A percentile compares a stretch with the other conserved stretches of the same genome.
These are phyloP conservation scores for Pleurotus djamor DNA, from an alignment of 768 basidiomycete species.

Conservation along the genomic window DNA sequence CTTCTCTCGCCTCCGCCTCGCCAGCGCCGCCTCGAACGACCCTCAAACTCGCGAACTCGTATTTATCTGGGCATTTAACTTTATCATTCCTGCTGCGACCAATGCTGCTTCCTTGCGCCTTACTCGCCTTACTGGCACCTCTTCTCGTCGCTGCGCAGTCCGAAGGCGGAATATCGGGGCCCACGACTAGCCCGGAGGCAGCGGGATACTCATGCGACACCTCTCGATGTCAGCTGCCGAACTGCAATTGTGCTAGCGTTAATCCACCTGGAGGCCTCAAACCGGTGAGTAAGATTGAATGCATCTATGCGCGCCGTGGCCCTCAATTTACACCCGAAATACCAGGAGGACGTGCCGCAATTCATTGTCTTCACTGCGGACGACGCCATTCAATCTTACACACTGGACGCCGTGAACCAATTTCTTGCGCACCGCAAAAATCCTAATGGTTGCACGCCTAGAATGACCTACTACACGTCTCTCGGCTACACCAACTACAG, in stretches of 20 bases:
- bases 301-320: neutral
- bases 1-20: neutral
- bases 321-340: neutral
- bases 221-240: slow-evolving; percentile 60
- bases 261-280: slow-evolving; percentile 69
- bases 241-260: slow-evolving; percentile 73
- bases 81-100: neutral
- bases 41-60: neutral
- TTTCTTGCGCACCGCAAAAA: slow-evolving; percentile 74
- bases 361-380: slow-evolving; percentile 78
- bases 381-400: slow-evolving; percentile 77
- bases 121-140: slow-evolving; percentile 26
- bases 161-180: slow-evolving; percentile 54
- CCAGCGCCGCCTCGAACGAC: neutral
- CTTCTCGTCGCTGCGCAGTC: slow-evolving; percentile 37
- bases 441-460: slow-evolving; percentile 72
- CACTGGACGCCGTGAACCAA: slow-evolving; percentile 69
- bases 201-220: slow-evolving; percentile 74
- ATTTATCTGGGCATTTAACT: neutral
- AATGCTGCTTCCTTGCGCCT: slow-evolving; percentile 13
- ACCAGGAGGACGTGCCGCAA: slow-evolving; percentile 55
- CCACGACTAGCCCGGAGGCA: slow-evolving; percentile 48
- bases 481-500: slow-evolving; percentile 76
- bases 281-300: slow-evolving; percentile 42
- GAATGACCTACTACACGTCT: slow-evolving; percentile 77